A percentile compares a stretch with the other conserved stretches of the same genome.
Evolutionary conservation across 2,329 filamentous ascomycete genomes (phyloP).

Genomic region (Aspergillus luchuensis): DNA sequence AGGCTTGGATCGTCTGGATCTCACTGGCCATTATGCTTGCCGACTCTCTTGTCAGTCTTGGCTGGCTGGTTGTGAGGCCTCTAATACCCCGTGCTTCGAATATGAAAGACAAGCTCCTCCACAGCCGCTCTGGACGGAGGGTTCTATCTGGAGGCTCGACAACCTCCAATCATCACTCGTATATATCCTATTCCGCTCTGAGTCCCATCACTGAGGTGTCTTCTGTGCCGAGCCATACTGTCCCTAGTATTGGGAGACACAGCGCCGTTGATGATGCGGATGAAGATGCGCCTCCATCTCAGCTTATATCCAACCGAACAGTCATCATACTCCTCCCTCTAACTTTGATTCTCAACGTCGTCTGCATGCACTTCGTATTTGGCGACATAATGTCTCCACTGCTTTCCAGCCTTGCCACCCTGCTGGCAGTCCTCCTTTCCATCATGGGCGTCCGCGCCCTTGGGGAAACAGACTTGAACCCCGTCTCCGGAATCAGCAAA

Average conservation of each 20-base stretch:
- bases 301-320: constrained; percentile 72
- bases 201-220: constrained; percentile 27
- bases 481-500: constrained; percentile 95
- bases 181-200: constrained; percentile 36
- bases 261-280: constrained; percentile 50
- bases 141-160: constrained; percentile 25
- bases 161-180: constrained; percentile 24
- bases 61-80: constrained; percentile 72
- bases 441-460: constrained; percentile 67
- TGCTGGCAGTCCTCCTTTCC: constrained; percentile 73
- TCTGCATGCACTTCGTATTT: constrained; percentile 81
- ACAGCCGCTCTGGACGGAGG: constrained; percentile 32
- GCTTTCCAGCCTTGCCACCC: constrained; percentile 74
- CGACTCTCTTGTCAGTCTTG: constrained; percentile 85
- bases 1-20: constrained; percentile 98
- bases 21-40: constrained; percentile 95
- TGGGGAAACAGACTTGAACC: constrained; percentile 89
- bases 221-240: constrained; percentile 14
- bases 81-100: constrained; percentile 53
- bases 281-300: constrained; percentile 79
- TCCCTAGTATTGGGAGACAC: neutral
- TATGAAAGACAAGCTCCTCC: constrained; percentile 33
- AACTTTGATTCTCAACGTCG: constrained; percentile 77
- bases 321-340: constrained; percentile 74
- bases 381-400: constrained; percentile 77